phyloP scores from a whole-genome alignment of 2,329 filamentous ascomycete genomes.

The Periconia macrospinosa region DNA sequence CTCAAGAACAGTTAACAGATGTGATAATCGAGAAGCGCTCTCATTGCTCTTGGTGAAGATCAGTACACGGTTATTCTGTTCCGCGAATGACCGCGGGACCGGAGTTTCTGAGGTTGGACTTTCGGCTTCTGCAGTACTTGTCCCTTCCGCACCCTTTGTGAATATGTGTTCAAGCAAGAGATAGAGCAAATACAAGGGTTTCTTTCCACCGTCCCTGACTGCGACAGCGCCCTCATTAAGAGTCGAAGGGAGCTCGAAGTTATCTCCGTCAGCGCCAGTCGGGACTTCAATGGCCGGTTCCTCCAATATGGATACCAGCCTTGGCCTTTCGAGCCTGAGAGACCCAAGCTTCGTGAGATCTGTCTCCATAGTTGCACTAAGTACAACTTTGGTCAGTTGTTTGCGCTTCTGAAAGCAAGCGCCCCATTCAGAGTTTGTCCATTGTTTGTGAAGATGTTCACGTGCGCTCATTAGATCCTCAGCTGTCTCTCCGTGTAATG shows the following conservation, averaged over 20 bases:
- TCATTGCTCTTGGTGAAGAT: constrained; percentile 94
- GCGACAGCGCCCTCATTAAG: constrained; percentile 53
- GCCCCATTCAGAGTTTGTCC: constrained; percentile 40
- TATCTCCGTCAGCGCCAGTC: constrained; percentile 32
- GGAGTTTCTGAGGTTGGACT: constrained; percentile 12
- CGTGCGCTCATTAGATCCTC: constrained; percentile 53
- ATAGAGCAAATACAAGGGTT: constrained; percentile 81
- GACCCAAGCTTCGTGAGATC: constrained; percentile 79
- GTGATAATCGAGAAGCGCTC: constrained; percentile 80
- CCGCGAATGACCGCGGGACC: constrained; percentile 13
- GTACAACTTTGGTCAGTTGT: constrained; percentile 74
- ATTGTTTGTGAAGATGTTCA: constrained; percentile 54
- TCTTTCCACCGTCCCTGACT: constrained; percentile 54
- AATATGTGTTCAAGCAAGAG: constrained; percentile 64
- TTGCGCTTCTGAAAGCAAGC: constrained; percentile 30
- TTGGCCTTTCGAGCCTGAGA: constrained; percentile 72
- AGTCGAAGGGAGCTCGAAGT: constrained; percentile 60
- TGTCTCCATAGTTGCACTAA: constrained; percentile 90
- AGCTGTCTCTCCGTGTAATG: constrained; percentile 56
- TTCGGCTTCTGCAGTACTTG: constrained; percentile 10
- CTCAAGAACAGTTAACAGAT: constrained; percentile 70
- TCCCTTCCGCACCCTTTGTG: constrained; percentile 19
- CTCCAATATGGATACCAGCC: constrained; percentile 73
- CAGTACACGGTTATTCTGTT: constrained; percentile 54
- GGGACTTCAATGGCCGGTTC: constrained; percentile 25